Conservation (phyloP, 345 rosid species). For the Isatis tinctoria region DNA sequence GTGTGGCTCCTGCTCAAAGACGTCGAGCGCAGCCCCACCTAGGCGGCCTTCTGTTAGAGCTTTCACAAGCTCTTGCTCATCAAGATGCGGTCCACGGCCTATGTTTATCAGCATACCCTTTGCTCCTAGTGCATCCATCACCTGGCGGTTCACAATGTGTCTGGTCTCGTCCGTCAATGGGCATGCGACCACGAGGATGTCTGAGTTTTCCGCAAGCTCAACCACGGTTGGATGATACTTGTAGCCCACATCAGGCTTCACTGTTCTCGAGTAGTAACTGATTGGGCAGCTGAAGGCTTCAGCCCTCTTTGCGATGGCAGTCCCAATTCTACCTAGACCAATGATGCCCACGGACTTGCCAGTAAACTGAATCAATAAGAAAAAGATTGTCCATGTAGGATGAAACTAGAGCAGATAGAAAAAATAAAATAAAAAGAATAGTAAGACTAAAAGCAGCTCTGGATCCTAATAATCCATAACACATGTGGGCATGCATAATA, state of each 20-base stretch:
- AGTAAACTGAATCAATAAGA: constrained; percentile 45
- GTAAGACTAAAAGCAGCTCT: too few relatives aligned
- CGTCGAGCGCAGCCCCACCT: constrained; percentile 68
- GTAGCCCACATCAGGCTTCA: constrained; percentile 44
- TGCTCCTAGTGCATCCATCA: constrained; percentile 62
- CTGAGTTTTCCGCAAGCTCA: constrained; percentile 55
- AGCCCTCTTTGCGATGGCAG: constrained; percentile 67
- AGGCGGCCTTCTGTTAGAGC: constrained; percentile 57
- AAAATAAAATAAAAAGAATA: too few relatives aligned
- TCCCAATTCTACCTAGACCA: constrained; percentile 71
- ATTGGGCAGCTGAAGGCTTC: constrained; percentile 69
- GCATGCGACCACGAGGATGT: constrained; percentile 68
- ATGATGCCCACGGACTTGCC: constrained; percentile 68
- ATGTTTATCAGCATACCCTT: constrained; percentile 67
- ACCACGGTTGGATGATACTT: constrained; percentile 47
- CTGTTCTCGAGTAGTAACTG: constrained; percentile 54
- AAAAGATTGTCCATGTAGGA: too few relatives aligned
- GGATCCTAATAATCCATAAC: too few relatives aligned
- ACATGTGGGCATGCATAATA: too few relatives aligned
- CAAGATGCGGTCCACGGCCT: constrained; percentile 60
- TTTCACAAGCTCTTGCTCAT: constrained; percentile 56
- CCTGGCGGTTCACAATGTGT: constrained; percentile 51
- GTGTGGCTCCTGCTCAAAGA: constrained; percentile 53
- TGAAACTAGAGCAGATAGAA: neutral
- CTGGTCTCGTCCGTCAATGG: constrained; percentile 48